Evolutionary conservation across 1,139 yeast species (phyloP).

Genomic region (Yamadazyma epiphylla): DNA sequence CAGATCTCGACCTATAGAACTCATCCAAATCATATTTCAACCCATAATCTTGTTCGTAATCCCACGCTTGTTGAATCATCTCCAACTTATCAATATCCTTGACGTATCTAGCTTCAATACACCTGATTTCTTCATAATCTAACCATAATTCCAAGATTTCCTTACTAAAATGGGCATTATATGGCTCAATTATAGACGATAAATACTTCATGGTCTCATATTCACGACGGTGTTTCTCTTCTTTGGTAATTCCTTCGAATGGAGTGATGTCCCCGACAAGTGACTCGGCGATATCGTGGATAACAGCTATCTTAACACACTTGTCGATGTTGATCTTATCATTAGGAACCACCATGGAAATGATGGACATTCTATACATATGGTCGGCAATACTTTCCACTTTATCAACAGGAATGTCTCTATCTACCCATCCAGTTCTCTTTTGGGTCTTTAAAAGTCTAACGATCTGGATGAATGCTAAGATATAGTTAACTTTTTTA

Average conservation of each 20-base stretch:
- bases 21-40: conserved; percentile 59
- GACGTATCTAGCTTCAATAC: conserved; percentile 81
- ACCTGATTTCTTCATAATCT: conserved; percentile 83
- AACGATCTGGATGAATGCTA: conserved; percentile 74
- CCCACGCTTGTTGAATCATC: conserved; percentile 85
- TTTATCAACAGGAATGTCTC: conserved; percentile 46
- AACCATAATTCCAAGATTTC: conserved; percentile 77
- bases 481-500: conserved; percentile 42
- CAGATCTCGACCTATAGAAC: conserved; percentile 60
- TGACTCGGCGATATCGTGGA: conserved; percentile 93
- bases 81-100: conserved; percentile 95
- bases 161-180: conserved; percentile 58
- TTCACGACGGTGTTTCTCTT: conserved; percentile 79
- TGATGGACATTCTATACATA: conserved; percentile 93
- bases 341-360: conserved; percentile 67
- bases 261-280: conserved; percentile 96
- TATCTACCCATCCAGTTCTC: conserved; percentile 94
- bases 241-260: conserved; percentile 62
- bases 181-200: conserved; percentile 56
- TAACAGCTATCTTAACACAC: conserved; percentile 82
- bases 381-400: conserved; percentile 88
- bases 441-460: conserved; percentile 72
- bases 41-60: conserved; percentile 69
- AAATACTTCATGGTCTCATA: conserved; percentile 68
- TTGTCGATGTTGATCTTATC: conserved; percentile 33